phyloP scores from a whole-genome alignment of 768 basidiomycete species.

The Ramaria rubella region DNA sequence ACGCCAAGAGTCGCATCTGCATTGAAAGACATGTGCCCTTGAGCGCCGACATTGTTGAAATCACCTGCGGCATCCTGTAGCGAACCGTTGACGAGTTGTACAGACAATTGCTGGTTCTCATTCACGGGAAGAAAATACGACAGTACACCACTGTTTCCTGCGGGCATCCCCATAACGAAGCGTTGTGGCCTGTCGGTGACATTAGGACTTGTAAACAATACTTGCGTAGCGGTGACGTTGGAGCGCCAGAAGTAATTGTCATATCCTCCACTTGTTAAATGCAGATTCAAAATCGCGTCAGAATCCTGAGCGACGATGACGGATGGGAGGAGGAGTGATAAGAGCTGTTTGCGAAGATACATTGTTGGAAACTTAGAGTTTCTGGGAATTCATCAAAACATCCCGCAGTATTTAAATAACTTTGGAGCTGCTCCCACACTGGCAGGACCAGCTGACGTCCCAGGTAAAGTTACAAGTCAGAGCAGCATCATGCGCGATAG shows the following conservation, averaged over 20 bases:
- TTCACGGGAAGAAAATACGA: conserved; percentile 34
- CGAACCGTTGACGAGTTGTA: conserved; percentile 22
- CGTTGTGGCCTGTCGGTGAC: conserved; percentile 24
- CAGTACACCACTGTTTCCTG: conserved; percentile 38
- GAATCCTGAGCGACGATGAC: too few species aligned
- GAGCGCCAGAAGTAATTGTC: conserved; percentile 39
- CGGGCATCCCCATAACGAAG: conserved; percentile 37
- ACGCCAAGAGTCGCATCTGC: conserved; percentile 35
- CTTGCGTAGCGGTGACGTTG: conserved; percentile 33
- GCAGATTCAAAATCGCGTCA: conserved; percentile 14
- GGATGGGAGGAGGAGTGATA: too few species aligned
- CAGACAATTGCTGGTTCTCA: conserved; percentile 11
- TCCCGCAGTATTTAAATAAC: too few species aligned
- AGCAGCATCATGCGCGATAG: too few species aligned
- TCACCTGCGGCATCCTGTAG: conserved; percentile 18
- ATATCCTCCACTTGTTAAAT: conserved; percentile 33
- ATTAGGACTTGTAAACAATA: conserved; percentile 31
- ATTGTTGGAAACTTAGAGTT: too few species aligned
- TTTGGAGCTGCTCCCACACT: too few species aligned
- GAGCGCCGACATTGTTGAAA: conserved; percentile 32
- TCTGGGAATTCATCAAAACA: too few species aligned
- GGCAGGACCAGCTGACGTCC: too few species aligned
- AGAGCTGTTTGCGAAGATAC: too few species aligned
- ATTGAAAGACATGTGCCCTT: conserved; percentile 30
- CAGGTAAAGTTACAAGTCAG: too few species aligned